Conservation (phyloP, 139 green algal species). For the Prasinococcaceae sp. region DNA sequence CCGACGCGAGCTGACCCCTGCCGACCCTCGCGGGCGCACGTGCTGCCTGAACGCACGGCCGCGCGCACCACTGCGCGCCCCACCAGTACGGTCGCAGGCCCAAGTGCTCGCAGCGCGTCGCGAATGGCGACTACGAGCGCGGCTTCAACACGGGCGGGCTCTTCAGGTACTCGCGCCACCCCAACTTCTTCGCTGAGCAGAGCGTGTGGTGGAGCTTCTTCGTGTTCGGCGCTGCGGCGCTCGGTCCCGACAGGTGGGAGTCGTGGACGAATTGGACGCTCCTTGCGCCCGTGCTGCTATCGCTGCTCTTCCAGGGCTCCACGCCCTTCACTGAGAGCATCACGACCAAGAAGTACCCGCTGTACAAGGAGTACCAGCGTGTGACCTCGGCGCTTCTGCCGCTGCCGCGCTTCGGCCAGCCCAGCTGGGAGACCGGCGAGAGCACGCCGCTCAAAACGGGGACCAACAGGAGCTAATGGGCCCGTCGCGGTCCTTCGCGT, state of each 20-base stretch:
- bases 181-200: constrained; percentile 23
- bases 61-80: not conserved
- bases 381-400: not conserved
- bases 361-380: constrained; percentile 13
- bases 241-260: too few relatives aligned
- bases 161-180: constrained; percentile 13
- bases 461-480: too few relatives aligned
- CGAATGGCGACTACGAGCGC: constrained; percentile 5
- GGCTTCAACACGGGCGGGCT: constrained; percentile 15
- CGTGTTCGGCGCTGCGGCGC: constrained; percentile 8
- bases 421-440: too few relatives aligned
- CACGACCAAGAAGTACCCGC: constrained; percentile 14
- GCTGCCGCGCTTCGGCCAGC: too few relatives aligned
- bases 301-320: constrained; percentile 18
- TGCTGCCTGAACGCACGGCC: too few relatives aligned
- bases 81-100: too few relatives aligned
- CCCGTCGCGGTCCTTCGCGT: too few relatives aligned
- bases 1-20: too few relatives aligned
- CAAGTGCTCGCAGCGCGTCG: not conserved
- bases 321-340: constrained; percentile 20
- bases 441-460: too few relatives aligned
- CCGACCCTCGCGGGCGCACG: too few relatives aligned
- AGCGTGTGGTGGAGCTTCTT: constrained; percentile 12
- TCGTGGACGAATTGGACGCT: constrained; percentile 1
- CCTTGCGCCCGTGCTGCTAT: constrained; percentile 7